Conservation (phyloP, 805 yeast species). For the Lachancea sp. region DNA sequence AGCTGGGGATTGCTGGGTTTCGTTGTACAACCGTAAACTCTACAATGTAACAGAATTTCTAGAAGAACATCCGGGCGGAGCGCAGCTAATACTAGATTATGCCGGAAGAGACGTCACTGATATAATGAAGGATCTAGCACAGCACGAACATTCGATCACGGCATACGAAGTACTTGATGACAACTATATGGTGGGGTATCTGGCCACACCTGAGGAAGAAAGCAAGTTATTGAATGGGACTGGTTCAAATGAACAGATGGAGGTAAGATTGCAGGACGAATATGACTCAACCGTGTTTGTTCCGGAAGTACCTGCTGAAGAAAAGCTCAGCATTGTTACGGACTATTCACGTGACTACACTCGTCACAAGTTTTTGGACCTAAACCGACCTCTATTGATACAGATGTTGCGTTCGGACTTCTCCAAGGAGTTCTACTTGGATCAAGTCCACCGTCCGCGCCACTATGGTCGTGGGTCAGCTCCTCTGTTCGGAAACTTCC, state of each 20-base stretch:
- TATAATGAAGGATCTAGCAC: constrained; percentile 38
- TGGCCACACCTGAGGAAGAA: constrained; percentile 79
- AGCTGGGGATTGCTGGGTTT: constrained; percentile 66
- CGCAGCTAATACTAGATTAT: constrained; percentile 61
- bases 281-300: constrained; percentile 50
- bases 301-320: constrained; percentile 63
- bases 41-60: constrained; percentile 64
- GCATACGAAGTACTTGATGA: constrained; percentile 86
- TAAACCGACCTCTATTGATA: constrained; percentile 69
- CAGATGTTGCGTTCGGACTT: constrained; percentile 76
- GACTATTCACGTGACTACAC: constrained; percentile 64
- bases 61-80: constrained; percentile 61
- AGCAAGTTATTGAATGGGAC: constrained; percentile 58
- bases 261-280: constrained; percentile 42
- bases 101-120: constrained; percentile 80
- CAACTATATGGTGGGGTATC: constrained; percentile 67
- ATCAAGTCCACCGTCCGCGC: constrained; percentile 96
- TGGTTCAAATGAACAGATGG: constrained; percentile 41
- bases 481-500: constrained; percentile 86
- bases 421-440: constrained; percentile 83
- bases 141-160: constrained; percentile 76
- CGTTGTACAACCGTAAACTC: constrained; percentile 70
- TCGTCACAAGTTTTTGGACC: constrained; percentile 81
- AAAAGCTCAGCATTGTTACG: constrained; percentile 68
- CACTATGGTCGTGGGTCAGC: constrained; percentile 98